These are phyloP conservation scores for Candida andamanensis DNA, from an alignment of 805 yeast species.

Conservation along the genomic window DNA sequence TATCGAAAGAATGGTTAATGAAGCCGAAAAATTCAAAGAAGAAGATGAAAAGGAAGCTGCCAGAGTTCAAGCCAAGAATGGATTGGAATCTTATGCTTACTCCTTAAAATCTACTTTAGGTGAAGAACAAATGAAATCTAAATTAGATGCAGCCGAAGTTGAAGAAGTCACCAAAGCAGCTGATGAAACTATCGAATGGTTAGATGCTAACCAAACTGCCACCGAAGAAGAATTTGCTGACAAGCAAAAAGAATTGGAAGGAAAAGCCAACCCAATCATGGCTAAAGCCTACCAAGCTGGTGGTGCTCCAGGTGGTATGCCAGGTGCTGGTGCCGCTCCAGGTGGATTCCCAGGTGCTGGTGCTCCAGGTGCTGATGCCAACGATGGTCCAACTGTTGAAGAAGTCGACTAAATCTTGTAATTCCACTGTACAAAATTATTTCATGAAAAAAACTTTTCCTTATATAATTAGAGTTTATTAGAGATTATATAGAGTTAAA, in stretches of 20 bases:
- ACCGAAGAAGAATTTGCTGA: constrained; percentile 87
- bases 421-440: not conserved
- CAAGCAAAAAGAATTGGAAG: constrained; percentile 94
- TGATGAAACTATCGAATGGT: constrained; percentile 84
- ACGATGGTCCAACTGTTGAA: constrained; percentile 50
- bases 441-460: too few species aligned
- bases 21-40: constrained; percentile 96
- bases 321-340: constrained; percentile 56
- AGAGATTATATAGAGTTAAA: constrained; percentile 7
- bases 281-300: constrained; percentile 94
- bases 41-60: constrained; percentile 93
- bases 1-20: constrained; percentile 95
- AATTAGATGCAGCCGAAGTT: constrained; percentile 45
- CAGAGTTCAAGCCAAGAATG: constrained; percentile 92
- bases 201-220: constrained; percentile 90
- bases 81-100: constrained; percentile 92
- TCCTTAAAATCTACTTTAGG: constrained; percentile 75
- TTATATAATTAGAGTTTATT: constrained; percentile 7
- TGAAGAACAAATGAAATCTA: constrained; percentile 11
- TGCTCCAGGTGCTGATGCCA: constrained; percentile 52
- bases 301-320: constrained; percentile 70
- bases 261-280: constrained; percentile 93
- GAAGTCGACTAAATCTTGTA: constrained; percentile 44
- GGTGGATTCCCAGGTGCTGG: constrained; percentile 58
- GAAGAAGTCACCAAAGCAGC: constrained; percentile 72